Evolutionary conservation across 2,329 filamentous ascomycete species (phyloP).

Genomic region (Botrytis cinerea): DNA sequence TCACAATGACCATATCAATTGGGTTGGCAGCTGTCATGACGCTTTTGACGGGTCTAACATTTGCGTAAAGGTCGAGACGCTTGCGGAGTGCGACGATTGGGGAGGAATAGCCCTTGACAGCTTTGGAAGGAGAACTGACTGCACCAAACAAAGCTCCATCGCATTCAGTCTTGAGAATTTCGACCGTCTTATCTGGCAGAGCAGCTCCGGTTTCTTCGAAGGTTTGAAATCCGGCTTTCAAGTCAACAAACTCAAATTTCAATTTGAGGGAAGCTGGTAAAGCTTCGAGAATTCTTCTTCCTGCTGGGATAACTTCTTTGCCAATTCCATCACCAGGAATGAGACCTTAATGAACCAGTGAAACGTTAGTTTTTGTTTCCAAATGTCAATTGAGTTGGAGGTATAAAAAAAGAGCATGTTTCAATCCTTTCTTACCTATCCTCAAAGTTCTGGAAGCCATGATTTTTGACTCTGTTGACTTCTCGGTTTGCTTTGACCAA

Average conservation of each 20-base stretch:
- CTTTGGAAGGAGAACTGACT: constrained; percentile 85
- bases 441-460: constrained; percentile 67
- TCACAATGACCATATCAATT: constrained; percentile 90
- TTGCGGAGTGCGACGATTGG: constrained; percentile 90
- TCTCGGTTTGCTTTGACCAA: constrained; percentile 22
- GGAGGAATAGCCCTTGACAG: constrained; percentile 92
- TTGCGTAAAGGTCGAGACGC: constrained; percentile 91
- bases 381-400: background rate
- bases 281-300: constrained; percentile 87
- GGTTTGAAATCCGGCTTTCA: constrained; percentile 89
- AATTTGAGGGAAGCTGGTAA: constrained; percentile 87
- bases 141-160: constrained; percentile 96
- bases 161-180: constrained; percentile 85
- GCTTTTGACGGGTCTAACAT: constrained; percentile 93
- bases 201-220: constrained; percentile 89
- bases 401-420: background rate
- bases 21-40: constrained; percentile 64
- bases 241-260: constrained; percentile 91
- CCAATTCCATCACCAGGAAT: constrained; percentile 98
- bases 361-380: constrained; percentile 25
- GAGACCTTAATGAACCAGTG: constrained; percentile 62
- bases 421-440: constrained; percentile 56
- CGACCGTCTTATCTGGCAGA: constrained; percentile 86
- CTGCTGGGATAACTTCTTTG: constrained; percentile 95
- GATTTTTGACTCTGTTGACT: constrained; percentile 32